Evolutionary conservation across 176 grass and related monocot genomes (phyloP).

Genomic region (Aegilops umbellulata): DNA sequence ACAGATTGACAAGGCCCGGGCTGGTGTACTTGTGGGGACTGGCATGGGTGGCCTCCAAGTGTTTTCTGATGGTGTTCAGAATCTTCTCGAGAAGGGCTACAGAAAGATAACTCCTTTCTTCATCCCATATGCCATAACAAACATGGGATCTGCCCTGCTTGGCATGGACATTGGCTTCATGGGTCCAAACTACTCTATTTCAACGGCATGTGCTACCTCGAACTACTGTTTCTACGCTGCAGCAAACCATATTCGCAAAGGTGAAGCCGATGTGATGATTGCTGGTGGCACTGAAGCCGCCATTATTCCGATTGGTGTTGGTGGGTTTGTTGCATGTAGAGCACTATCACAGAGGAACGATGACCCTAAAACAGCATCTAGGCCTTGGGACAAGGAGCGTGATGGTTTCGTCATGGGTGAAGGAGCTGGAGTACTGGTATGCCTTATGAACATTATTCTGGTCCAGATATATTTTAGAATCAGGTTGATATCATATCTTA

Average conservation of each 20-base stretch:
- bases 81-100: conserved; percentile 89
- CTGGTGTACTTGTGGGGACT: conserved; percentile 94
- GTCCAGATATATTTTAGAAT: conserved; percentile 8
- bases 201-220: conserved; percentile 96
- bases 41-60: conserved; percentile 97
- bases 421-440: conserved; percentile 96
- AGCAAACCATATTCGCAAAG: conserved; percentile 92
- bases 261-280: conserved; percentile 91
- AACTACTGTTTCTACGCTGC: conserved; percentile 98
- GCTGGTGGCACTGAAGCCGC: conserved; percentile 96
- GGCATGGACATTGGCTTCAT: conserved; percentile 98
- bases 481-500: neutral
- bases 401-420: conserved; percentile 99
- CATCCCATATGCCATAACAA: conserved; percentile 97
- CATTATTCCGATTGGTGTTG: conserved; percentile 97
- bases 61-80: conserved; percentile 93
- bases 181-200: conserved; percentile 98
- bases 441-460: conserved; percentile 13
- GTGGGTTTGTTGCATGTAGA: conserved; percentile 95
- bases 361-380: conserved; percentile 96
- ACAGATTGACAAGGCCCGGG: conserved; percentile 83
- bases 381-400: conserved; percentile 92
- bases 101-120: conserved; percentile 98
- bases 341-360: conserved; percentile 98
- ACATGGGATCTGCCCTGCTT: conserved; percentile 94